Evolutionary conservation across 345 rosid genomes (phyloP).

Genomic region (Citrus sinensis): DNA sequence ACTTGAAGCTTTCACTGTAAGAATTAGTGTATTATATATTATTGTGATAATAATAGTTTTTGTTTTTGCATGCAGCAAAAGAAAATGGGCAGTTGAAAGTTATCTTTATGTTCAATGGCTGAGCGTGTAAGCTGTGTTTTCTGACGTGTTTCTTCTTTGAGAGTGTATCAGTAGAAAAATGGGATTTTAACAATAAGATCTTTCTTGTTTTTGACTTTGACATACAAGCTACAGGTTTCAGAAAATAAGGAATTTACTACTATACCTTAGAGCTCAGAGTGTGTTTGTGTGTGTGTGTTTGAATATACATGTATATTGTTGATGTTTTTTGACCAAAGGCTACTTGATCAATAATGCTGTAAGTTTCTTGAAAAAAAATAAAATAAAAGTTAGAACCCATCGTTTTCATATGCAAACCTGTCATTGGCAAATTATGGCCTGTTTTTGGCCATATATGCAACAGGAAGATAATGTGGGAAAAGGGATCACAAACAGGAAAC

Average conservation of each 20-base stretch:
- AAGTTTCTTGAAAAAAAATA: too few relatives aligned
- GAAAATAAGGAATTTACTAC: background rate
- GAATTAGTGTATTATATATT: background rate
- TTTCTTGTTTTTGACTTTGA: background rate
- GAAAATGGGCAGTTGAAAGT: background rate
- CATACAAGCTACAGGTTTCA: background rate
- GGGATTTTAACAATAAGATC: background rate
- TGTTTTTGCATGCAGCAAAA: background rate
- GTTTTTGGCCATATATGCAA: background rate
- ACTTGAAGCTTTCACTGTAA: conserved; percentile 17
- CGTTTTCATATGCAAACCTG: background rate
- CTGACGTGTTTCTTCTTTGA: background rate
- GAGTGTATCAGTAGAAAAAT: background rate
- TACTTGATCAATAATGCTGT: background rate
- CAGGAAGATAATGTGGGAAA: background rate
- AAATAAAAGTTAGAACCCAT: background rate
- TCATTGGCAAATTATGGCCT: background rate
- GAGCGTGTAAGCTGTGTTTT: background rate
- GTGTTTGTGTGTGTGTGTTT: too few relatives aligned
- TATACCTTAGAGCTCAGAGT: too few relatives aligned
- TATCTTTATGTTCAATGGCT: background rate
- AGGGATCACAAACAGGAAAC: background rate
- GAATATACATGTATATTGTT: too few relatives aligned
- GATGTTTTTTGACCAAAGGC: too few relatives aligned
- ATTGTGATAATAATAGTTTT: background rate